Evolutionary conservation across 2,329 filamentous ascomycete genomes (phyloP), one percentile per base, ranked within the genome.

Genomic region (Cercospora citrullina): DNA sequence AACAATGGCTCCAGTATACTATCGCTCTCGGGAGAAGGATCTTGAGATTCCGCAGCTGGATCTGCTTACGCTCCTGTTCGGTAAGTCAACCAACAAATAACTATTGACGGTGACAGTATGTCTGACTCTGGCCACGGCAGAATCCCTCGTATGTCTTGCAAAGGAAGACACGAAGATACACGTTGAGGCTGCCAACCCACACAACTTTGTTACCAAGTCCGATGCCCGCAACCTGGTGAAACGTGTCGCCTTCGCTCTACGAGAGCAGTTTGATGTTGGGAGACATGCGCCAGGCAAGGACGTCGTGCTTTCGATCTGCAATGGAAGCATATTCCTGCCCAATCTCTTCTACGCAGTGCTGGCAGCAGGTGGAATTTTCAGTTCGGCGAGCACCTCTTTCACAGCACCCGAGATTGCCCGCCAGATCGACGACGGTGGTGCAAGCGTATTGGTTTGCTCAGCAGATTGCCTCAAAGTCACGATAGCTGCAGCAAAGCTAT

Each of bases 301-400:
- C 70, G 82, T 88, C 7, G 84, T 88, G 21, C 82, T 87, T 4
- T 80, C 83, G n/a, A 82, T 87, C 16, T 86, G 85, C 0, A 83
- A 82, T 0, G 87, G 87, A 1, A 84, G 87, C 71, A 82, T 82
- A 48, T 79, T 87, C 10, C 77, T 88, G 0, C 82, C 85, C 0
- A 79, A 82, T 14, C 70, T 87, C 2, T 87, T 86, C 75, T 88
- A 83, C 68, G 84, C 82, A 14, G 82, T 87, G 60, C 79, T 89
- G 57, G 87, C 84, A 3, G 85, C 86, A 2, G 86, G 84, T 0
- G 87, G 86, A 21, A 81, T 89, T 23, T 88, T 86, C 72, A 85
- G 84, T 5, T 83, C 84, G 2, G 85, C 85, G 0, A 84, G 81
- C 39, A 79, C 84, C 0, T 80, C 82, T 0, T 83, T 80, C 12